Evolutionary conservation across 352 stramenopile genomes (phyloP).

Genomic region (Globisporangium alternatum): DNA sequence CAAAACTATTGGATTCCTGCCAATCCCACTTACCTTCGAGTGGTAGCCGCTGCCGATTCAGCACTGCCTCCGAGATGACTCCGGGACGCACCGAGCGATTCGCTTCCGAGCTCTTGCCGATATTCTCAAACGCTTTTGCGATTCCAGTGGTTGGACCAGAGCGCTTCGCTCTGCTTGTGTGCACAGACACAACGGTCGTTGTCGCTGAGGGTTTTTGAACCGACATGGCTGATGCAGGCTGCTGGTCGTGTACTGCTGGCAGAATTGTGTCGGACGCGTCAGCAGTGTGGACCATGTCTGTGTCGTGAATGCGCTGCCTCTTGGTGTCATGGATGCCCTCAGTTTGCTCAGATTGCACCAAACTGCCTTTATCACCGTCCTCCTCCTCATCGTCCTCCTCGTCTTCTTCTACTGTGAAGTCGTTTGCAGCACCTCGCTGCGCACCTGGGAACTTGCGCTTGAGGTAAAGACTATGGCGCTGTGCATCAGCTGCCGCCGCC

Average conservation of each 20-base stretch:
- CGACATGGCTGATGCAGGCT: background rate
- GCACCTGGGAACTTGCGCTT: slow-evolving; percentile 24
- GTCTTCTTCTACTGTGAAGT: slow-evolving; percentile 40
- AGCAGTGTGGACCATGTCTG: background rate
- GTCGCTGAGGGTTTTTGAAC: no score
- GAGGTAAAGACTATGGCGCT: background rate
- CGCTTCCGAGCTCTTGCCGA: background rate
- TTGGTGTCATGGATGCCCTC: background rate
- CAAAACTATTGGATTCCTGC: no score
- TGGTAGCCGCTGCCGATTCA: slow-evolving; percentile 37
- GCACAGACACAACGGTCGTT: background rate
- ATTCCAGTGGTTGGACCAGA: slow-evolving; percentile 6
- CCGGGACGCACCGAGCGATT: slow-evolving; percentile 27
- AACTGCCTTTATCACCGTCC: background rate
- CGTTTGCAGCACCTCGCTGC: slow-evolving; percentile 1
- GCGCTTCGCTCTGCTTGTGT: slow-evolving; percentile 6
- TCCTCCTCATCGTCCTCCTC: slow-evolving; percentile 21
- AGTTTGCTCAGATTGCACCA: background rate
- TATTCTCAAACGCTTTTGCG: slow-evolving; percentile 23
- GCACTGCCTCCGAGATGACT: slow-evolving; percentile 57
- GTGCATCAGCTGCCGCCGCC: background rate
- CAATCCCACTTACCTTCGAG: slow-evolving; percentile 26
- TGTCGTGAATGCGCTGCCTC: slow-evolving; percentile 4
- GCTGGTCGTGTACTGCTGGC: background rate
- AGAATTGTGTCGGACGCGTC: background rate